phyloP scores from a whole-genome alignment of 805 yeast genomes.

The Saccharomycopsis sp. region DNA sequence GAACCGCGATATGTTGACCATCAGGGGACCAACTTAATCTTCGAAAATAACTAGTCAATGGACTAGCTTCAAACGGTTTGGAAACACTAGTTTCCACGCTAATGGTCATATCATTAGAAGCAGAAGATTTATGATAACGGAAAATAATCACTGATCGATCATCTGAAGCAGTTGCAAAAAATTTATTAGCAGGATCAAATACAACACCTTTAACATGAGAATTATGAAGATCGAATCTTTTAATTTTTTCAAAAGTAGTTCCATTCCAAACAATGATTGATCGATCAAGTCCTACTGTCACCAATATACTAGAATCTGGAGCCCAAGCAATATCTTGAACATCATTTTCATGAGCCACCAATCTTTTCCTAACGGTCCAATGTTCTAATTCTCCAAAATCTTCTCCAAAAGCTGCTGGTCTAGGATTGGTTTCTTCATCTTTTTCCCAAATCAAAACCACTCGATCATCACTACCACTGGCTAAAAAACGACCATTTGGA shows the following conservation, averaged over 20 bases:
- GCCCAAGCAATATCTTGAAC: constrained; percentile 98
- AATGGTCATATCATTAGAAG: constrained; percentile 57
- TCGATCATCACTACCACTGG: constrained; percentile 93
- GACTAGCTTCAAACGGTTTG: constrained; percentile 82
- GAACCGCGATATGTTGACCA: constrained; percentile 78
- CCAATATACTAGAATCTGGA: constrained; percentile 83
- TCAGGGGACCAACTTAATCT: constrained; percentile 87
- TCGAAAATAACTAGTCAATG: constrained; percentile 83
- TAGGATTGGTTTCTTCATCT: constrained; percentile 59
- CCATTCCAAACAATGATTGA: constrained; percentile 94
- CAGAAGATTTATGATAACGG: constrained; percentile 65
- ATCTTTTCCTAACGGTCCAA: constrained; percentile 87
- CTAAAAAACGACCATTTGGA: constrained; percentile 83
- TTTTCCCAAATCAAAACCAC: constrained; percentile 87
- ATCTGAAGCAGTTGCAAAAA: constrained; percentile 94
- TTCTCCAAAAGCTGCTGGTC: constrained; percentile 50
- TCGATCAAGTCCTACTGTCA: constrained; percentile 90
- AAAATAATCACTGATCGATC: constrained; percentile 86
- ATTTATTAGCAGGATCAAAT: constrained; percentile 96
- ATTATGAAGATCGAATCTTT: constrained; percentile 85
- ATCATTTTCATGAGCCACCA: constrained; percentile 96
- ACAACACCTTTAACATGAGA: constrained; percentile 94
- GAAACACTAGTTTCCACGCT: constrained; percentile 75
- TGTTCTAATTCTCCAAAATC: constrained; percentile 70
- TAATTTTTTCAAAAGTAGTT: constrained; percentile 77